phyloP scores from a whole-genome alignment of 139 green algal genomes.

The Tetraselmis chui region DNA sequence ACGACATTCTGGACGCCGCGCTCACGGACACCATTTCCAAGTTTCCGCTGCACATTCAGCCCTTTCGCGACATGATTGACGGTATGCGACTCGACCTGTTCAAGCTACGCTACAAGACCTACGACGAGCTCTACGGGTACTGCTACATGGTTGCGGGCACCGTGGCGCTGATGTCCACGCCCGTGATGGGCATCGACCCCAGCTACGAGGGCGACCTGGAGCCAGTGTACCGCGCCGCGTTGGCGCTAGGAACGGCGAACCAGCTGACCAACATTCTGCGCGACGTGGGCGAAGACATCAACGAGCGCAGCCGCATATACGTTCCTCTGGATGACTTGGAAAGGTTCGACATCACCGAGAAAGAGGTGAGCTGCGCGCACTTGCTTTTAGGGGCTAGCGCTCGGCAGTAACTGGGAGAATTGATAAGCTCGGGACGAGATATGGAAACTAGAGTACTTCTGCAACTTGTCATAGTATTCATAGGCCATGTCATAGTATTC shows the following conservation, averaged over 20 bases:
- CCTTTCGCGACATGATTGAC: slow-evolving; percentile 96
- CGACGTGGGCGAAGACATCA: slow-evolving; percentile 92
- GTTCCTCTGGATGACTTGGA: slow-evolving; percentile 88
- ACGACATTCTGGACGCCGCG: slow-evolving; percentile 92
- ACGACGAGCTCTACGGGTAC: slow-evolving; percentile 99
- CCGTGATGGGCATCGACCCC: slow-evolving; percentile 93
- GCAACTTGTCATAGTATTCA: too few relatives aligned
- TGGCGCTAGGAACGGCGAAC: slow-evolving; percentile 94
- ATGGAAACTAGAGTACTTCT: too few relatives aligned
- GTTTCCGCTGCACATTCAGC: slow-evolving; percentile 95
- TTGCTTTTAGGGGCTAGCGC: not conserved
- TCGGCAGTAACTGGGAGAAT: too few relatives aligned
- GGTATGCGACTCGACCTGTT: slow-evolving; percentile 98
- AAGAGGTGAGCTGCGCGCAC: slow-evolving; percentile 55
- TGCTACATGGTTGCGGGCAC: slow-evolving; percentile 97
- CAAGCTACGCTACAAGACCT: slow-evolving; percentile 89
- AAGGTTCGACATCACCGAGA: slow-evolving; percentile 75
- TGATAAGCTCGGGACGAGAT: too few relatives aligned
- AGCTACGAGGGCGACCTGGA: slow-evolving; percentile 77
- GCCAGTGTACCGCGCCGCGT: slow-evolving; percentile 80
- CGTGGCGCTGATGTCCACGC: slow-evolving; percentile 92
- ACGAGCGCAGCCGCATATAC: slow-evolving; percentile 87
- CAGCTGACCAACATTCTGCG: slow-evolving; percentile 99
- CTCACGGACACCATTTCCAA: slow-evolving; percentile 84
- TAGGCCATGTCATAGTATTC: too few relatives aligned